Conservation (phyloP, 176 grass and related monocot genomes). For the Saccharum spontaneum region DNA sequence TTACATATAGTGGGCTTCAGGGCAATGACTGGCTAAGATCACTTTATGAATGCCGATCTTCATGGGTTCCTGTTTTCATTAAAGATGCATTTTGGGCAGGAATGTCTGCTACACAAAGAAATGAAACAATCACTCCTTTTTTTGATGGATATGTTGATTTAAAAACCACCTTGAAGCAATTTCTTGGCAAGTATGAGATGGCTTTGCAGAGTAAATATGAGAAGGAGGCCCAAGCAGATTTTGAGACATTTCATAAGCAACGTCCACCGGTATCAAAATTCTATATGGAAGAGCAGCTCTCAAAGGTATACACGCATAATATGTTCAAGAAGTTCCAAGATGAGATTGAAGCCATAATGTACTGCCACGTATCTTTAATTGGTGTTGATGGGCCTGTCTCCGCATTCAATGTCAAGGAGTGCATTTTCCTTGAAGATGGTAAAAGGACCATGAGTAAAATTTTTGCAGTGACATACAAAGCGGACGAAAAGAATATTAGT, state of each 20-base stretch:
- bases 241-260: slow-evolving; percentile 97
- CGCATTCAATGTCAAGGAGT: slow-evolving; percentile 89
- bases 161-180: slow-evolving; percentile 90
- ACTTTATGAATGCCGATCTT: slow-evolving; percentile 75
- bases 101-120: slow-evolving; percentile 78
- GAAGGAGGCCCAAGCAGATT: slow-evolving; percentile 95
- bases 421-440: slow-evolving; percentile 87
- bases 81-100: slow-evolving; percentile 95
- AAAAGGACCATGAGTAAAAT: slow-evolving; percentile 85
- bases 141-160: slow-evolving; percentile 89
- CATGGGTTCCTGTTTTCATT: slow-evolving; percentile 91
- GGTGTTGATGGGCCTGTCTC: slow-evolving; percentile 52
- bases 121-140: slow-evolving; percentile 71
- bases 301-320: slow-evolving; percentile 92
- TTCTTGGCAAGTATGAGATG: slow-evolving; percentile 84
- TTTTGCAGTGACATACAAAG: slow-evolving; percentile 72
- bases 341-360: slow-evolving; percentile 99
- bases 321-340: slow-evolving; percentile 98
- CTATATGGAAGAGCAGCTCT: slow-evolving; percentile 98
- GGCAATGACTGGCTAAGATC: slow-evolving; percentile 80
- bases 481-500: slow-evolving; percentile 69
- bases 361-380: slow-evolving; percentile 79
- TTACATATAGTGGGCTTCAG: slow-evolving; percentile 72
- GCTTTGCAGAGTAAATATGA: slow-evolving; percentile 88
- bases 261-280: slow-evolving; percentile 88